These are phyloP conservation scores for Gossypium thurberi DNA, from an alignment of 345 rosid genomes.

Conservation along the genomic window DNA sequence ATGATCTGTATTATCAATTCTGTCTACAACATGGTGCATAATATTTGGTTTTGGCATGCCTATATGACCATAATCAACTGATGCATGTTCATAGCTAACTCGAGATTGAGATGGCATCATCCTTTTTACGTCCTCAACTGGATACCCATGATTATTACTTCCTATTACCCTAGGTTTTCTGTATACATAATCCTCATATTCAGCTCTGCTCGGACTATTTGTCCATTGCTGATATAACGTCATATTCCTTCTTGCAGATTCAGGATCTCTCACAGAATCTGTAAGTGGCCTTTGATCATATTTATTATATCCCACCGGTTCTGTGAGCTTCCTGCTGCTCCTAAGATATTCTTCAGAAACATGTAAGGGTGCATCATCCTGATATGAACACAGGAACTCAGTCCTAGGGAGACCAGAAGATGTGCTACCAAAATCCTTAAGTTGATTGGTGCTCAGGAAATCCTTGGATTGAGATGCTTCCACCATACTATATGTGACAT, in stretches of 20 bases:
- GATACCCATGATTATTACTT: conserved; percentile 28
- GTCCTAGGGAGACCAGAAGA: conserved; percentile 30
- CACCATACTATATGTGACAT: conserved; percentile 22
- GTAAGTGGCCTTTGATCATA: conserved; percentile 23
- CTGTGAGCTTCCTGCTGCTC: conserved; percentile 26
- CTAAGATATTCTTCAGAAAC: conserved; percentile 30
- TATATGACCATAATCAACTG: conserved; percentile 23
- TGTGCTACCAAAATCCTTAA: conserved; percentile 27
- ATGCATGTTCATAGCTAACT: conserved; percentile 28
- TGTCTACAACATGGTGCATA: conserved; percentile 26
- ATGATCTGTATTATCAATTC: conserved; percentile 27
- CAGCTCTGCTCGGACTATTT: conserved; percentile 27
- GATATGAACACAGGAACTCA: conserved; percentile 25
- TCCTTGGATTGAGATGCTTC: conserved; percentile 30
- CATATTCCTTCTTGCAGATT: conserved; percentile 25
- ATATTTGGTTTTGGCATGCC: conserved; percentile 29
- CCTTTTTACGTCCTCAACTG: conserved; percentile 23
- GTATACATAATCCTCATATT: conserved; percentile 30
- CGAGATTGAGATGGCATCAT: conserved; percentile 25
- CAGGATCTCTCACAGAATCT: conserved; percentile 28
- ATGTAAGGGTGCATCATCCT: conserved; percentile 28
- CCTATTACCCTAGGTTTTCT: conserved; percentile 22
- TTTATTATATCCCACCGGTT: conserved; percentile 22
- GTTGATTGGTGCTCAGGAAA: conserved; percentile 22
- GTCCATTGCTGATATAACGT: conserved; percentile 17